Evolutionary conservation across 2,329 filamentous ascomycete species (phyloP), one percentile per base, ranked within the genome.

Genomic region (Biscogniauxia sp.): DNA sequence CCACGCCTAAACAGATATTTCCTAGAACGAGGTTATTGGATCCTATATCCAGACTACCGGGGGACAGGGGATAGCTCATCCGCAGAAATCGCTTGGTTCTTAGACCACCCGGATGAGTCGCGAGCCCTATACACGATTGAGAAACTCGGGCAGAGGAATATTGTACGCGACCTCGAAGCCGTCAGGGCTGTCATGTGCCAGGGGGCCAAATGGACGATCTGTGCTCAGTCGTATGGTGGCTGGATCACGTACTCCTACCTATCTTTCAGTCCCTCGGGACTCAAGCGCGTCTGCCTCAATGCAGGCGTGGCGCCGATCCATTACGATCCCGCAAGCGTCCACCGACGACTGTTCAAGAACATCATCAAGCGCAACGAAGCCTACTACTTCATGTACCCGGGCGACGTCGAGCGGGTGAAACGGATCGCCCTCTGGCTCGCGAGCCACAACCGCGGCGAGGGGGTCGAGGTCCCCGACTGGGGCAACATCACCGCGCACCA

Each of bases 191-290:
- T 62, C 82, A 79, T 8, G 75, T 92, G 52, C 86, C 9, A 15
- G 9, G 26, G 82, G 0, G 76, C 75, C 69, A 88, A 86, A 72
- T 91, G 88, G 88, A 85, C 81, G 32, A 78, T 90, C 28, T 82
- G 91, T 64, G 89, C 89, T 2, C 89, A 92, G 73, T 88, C 84
- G 32, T 93, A 90, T 70, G 90, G 90, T 28, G 89, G 90, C 0
- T 93, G 91, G 74, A 88, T 89, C 63, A 81, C 81, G n/a, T 79
- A 86, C 7, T 88, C 85, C 1, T 92, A 92, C 70, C 78, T 92
- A n/a, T 90, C 86, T 0, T 84, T 87, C 67, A 84, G 78, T 64
- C 86, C 88, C 0, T 78, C 85, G 57, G 84, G 85, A 1, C 70
- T 92, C 17, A 78, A 79, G 41, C 86, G 89, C 72, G 82, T 84